A percentile compares a stretch with the other conserved stretches of the same genome.
Conservation (phyloP, 2,329 filamentous ascomycete genomes). For the Fusarium nanum region DNA sequence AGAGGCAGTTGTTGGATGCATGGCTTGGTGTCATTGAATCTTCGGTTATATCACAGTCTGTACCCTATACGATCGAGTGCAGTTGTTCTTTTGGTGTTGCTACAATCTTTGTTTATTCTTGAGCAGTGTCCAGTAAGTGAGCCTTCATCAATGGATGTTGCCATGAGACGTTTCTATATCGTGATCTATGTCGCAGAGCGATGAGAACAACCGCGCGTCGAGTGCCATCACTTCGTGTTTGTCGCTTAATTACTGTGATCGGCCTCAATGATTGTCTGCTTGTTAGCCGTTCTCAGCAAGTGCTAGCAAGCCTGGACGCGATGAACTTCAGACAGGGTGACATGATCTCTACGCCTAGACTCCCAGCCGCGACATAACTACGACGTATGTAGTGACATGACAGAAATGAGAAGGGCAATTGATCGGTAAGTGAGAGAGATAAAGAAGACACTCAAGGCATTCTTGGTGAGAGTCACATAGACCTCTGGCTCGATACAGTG, state of each 20-base stretch:
- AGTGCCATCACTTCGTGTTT: neutral
- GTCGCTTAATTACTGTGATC: neutral
- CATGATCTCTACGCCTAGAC: neutral
- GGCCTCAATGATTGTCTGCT: neutral
- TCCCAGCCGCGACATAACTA: neutral
- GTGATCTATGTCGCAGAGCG: accelerated
- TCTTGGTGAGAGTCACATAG: too few species aligned
- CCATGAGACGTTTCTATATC: neutral
- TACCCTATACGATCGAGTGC: neutral
- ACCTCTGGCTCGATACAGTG: too few species aligned
- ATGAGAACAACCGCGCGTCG: neutral
- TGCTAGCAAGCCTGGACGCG: too few species aligned
- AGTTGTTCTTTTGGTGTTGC: neutral
- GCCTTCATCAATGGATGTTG: neutral
- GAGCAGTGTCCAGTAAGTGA: neutral
- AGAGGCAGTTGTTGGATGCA: neutral
- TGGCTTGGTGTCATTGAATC: neutral
- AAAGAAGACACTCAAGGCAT: neutral
- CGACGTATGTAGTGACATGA: neutral
- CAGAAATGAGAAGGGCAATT: accelerated
- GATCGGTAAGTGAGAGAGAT: accelerated
- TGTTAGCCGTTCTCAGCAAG: accelerated
- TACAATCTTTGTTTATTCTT: accelerated
- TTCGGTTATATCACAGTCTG: accelerated
- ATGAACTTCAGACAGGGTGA: accelerated